These are phyloP conservation scores for Hypoxylon subgilvum DNA, from an alignment of 495 filamentous ascomycete genomes.

Conservation along the genomic window DNA sequence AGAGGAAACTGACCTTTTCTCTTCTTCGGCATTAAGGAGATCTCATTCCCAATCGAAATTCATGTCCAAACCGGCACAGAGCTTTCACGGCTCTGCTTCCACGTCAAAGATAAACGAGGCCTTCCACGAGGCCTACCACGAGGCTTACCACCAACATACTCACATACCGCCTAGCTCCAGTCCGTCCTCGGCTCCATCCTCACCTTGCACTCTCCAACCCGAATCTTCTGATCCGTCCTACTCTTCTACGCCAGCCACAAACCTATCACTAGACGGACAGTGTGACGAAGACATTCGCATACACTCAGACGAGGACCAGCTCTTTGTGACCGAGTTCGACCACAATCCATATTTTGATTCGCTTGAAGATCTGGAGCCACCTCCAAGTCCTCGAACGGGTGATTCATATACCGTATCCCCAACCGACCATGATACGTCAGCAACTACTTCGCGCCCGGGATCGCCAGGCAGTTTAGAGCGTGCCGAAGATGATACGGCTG, in stretches of 20 bases:
- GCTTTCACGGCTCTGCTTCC: conserved; percentile 51
- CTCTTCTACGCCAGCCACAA: conserved; percentile 67
- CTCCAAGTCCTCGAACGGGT: conserved; percentile 50
- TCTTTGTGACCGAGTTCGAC: conserved; percentile 66
- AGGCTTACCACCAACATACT: conserved; percentile 37
- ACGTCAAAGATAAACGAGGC: conserved; percentile 50
- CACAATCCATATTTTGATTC: conserved; percentile 54
- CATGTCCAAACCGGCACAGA: conserved; percentile 37
- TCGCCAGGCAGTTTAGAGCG: conserved; percentile 53
- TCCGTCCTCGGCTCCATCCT: conserved; percentile 56
- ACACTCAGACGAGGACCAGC: conserved; percentile 59
- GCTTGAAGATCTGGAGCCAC: conserved; percentile 56
- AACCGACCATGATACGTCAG: conserved; percentile 51
- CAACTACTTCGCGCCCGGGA: conserved; percentile 54
- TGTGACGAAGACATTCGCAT: conserved; percentile 56
- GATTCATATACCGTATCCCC: conserved; percentile 55
- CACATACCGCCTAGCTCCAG: conserved; percentile 49
- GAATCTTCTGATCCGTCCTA: conserved; percentile 51
- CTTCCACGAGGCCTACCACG: conserved; percentile 39
- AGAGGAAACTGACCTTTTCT: conserved; percentile 54
- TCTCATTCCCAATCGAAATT: conserved; percentile 58
- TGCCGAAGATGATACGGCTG: conserved; percentile 82
- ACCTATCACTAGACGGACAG: conserved; percentile 64
- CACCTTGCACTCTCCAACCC: conserved; percentile 46
- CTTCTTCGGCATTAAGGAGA: conserved; percentile 50